These are phyloP conservation scores for Alternaria brassicae DNA, from an alignment of 2,329 filamentous ascomycete genomes.

Conservation along the genomic window DNA sequence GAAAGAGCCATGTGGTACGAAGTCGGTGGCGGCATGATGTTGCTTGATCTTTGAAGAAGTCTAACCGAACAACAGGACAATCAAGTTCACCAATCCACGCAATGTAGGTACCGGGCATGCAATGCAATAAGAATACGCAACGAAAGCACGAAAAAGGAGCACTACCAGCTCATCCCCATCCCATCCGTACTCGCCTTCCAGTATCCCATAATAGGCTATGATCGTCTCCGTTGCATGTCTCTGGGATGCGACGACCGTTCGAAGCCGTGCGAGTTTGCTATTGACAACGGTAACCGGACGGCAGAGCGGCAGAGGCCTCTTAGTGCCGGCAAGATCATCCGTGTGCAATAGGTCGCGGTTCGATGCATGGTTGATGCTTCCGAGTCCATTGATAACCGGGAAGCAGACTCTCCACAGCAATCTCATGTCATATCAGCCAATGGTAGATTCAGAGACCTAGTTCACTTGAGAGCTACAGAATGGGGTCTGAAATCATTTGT, in stretches of 20 bases:
- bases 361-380: neutral
- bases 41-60: neutral
- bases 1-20: slow-evolving; percentile 12
- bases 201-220: neutral
- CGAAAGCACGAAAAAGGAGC: neutral
- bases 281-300: neutral
- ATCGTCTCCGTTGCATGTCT: neutral
- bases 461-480: neutral
- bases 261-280: neutral
- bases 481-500: neutral
- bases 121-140: neutral
- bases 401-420: neutral
- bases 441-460: neutral
- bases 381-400: neutral
- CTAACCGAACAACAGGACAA: neutral
- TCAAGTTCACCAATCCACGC: neutral
- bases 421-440: neutral
- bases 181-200: neutral
- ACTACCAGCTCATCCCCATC: neutral
- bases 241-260: neutral
- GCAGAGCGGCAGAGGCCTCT: neutral
- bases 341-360: neutral
- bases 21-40: slow-evolving; percentile 11
- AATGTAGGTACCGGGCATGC: neutral
- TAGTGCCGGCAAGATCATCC: neutral